Conservation (phyloP, 345 rosid genomes). For the Salix arbutifolia region DNA sequence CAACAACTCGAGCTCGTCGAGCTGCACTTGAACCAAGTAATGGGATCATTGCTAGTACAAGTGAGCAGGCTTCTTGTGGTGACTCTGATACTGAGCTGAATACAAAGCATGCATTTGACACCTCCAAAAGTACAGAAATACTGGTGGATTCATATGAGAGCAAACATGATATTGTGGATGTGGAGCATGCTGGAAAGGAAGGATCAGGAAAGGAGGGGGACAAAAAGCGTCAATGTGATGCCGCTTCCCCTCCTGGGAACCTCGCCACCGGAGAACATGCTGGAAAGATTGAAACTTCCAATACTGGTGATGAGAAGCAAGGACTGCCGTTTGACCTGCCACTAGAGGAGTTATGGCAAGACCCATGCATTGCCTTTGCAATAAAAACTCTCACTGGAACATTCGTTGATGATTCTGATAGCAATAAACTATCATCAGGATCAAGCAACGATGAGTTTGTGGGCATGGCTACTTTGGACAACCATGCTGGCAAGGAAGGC, state of each 20-base stretch:
- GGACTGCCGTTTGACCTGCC: conserved; percentile 39
- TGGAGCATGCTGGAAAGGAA: conserved; percentile 17
- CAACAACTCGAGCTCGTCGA: conserved; percentile 39
- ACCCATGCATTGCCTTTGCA: conserved; percentile 98
- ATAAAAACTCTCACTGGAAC: conserved; percentile 80
- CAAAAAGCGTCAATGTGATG: conserved; percentile 11
- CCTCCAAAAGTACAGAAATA: conserved; percentile 17
- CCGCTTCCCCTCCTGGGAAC: conserved; percentile 8
- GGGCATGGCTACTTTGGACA: conserved; percentile 16
- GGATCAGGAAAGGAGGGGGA: conserved; percentile 17
- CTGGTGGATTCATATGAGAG: conserved; percentile 9
- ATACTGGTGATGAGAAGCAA: conserved; percentile 25
- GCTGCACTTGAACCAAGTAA: conserved; percentile 26
- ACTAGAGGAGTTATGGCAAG: conserved; percentile 70
- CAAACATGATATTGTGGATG: conserved; percentile 19
- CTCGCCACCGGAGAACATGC: conserved; percentile 6
- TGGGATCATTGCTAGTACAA: conserved; percentile 23
- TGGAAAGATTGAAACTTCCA: conserved; percentile 10
- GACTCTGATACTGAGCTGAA: conserved; percentile 13
- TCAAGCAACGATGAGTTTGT: conserved; percentile 26
- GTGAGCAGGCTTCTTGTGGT: conserved; percentile 21
- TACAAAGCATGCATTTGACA: conserved; percentile 11
- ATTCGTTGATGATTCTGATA: conserved; percentile 38
- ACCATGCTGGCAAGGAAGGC: conserved; percentile 6
- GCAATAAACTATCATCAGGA: conserved; percentile 28